These are phyloP conservation scores for Suillus hirtellus DNA, from an alignment of 768 basidiomycete genomes.

Conservation along the genomic window DNA sequence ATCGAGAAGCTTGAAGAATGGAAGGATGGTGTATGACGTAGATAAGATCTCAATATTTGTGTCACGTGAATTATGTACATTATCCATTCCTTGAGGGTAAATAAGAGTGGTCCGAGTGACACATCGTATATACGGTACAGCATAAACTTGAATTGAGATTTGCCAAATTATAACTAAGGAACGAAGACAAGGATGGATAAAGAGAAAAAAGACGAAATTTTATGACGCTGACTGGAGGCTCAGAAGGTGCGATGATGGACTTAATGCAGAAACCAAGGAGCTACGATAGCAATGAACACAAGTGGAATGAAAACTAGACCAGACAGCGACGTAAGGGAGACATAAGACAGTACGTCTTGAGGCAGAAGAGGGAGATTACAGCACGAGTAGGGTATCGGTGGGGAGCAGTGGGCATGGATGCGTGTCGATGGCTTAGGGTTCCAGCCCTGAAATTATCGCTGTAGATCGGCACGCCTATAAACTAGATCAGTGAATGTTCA, in stretches of 20 bases:
- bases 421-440: conserved; percentile 19
- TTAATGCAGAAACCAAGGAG: conserved; percentile 11
- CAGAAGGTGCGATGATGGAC: conserved; percentile 5
- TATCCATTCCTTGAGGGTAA: conserved; percentile 30
- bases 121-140: conserved; percentile 29
- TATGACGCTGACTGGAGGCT: background rate
- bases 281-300: conserved; percentile 12
- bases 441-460: conserved; percentile 33
- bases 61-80: conserved; percentile 25
- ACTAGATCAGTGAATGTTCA: conserved; percentile 10
- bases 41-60: background rate
- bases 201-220: conserved; percentile 1
- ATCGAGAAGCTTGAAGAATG: background rate
- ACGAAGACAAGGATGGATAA: conserved; percentile 1
- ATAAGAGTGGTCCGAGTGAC: conserved; percentile 17
- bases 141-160: conserved; percentile 25
- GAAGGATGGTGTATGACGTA: background rate
- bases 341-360: background rate
- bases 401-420: conserved; percentile 12
- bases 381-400: conserved; percentile 32
- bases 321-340: conserved; percentile 8
- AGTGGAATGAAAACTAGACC: conserved; percentile 4
- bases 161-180: conserved; percentile 18
- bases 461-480: conserved; percentile 39
- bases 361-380: conserved; percentile 21